phyloP scores from a whole-genome alignment of 2,329 filamentous ascomycete species.

The Thielaviopsis ethacetica region DNA sequence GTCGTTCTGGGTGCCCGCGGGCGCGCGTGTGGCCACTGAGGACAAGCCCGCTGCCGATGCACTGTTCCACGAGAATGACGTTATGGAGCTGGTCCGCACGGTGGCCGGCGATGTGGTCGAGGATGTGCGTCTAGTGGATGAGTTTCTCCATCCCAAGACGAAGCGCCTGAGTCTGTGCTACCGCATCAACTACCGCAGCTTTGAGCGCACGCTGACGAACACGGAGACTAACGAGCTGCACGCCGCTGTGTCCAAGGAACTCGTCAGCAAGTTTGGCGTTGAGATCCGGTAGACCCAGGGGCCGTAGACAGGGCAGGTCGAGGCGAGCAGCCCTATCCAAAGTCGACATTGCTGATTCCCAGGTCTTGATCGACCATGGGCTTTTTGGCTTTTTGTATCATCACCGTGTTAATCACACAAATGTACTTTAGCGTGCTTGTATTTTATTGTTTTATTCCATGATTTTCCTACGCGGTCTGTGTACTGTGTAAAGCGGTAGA shows the following conservation, averaged over 20 bases:
- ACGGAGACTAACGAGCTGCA: conserved; percentile 66
- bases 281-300: conserved; percentile 40
- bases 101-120: conserved; percentile 73
- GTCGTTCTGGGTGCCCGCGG: conserved; percentile 63
- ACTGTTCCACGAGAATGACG: conserved; percentile 78
- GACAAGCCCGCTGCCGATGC: conserved; percentile 30
- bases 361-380: too few species aligned
- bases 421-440: too few species aligned
- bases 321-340: too few species aligned
- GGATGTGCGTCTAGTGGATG: conserved; percentile 69
- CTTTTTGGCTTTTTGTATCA: too few species aligned
- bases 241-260: conserved; percentile 41
- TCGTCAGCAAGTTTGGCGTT: conserved; percentile 60
- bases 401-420: too few species aligned
- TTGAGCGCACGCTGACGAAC: conserved; percentile 81
- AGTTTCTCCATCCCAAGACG: conserved; percentile 78
- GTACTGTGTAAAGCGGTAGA: too few species aligned
- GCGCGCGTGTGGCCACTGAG: conserved; percentile 15
- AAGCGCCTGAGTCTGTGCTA: conserved; percentile 77
- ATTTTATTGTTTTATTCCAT: too few species aligned
- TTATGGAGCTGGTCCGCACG: conserved; percentile 87
- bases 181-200: conserved; percentile 79
- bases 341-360: too few species aligned
- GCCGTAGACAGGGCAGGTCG: too few species aligned
- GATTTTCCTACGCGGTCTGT: too few species aligned